These are phyloP conservation scores for Tetradesmus obliquus DNA, from an alignment of 139 green algal species.

Conservation along the genomic window DNA sequence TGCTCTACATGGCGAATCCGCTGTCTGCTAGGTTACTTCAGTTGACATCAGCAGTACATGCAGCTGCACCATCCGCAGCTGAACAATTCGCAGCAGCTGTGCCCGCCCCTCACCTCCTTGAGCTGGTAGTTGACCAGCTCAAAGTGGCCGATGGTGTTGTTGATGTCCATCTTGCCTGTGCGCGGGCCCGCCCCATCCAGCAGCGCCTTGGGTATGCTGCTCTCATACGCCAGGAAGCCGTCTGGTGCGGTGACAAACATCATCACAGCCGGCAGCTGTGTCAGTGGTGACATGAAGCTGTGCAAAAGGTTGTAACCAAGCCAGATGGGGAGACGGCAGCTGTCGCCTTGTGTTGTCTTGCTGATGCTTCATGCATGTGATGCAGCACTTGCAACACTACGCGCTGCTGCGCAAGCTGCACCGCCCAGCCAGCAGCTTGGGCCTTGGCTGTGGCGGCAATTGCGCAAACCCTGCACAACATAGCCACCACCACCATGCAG, in stretches of 20 bases:
- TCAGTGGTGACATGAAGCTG: background rate
- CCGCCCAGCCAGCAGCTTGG: too few relatives aligned
- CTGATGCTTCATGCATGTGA: too few relatives aligned
- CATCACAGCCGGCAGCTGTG: background rate
- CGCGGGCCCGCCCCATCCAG: conserved; percentile 58
- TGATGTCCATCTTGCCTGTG: conserved; percentile 55
- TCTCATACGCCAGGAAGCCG: conserved; percentile 45
- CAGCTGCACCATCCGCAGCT: background rate
- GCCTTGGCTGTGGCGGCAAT: too few relatives aligned
- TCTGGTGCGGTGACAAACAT: conserved; percentile 45
- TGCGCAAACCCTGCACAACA: too few relatives aligned
- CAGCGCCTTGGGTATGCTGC: conserved; percentile 55
- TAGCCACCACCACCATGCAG: too few relatives aligned
- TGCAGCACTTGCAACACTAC: too few relatives aligned
- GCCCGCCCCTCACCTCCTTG: conserved; percentile 14
- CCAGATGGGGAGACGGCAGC: too few relatives aligned
- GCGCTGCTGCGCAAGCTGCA: too few relatives aligned
- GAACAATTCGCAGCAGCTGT: background rate
- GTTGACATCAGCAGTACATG: background rate
- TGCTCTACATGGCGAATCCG: too few relatives aligned
- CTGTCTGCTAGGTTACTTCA: too few relatives aligned
- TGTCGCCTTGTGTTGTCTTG: too few relatives aligned
- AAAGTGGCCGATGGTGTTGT: conserved; percentile 80
- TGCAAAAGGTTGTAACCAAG: background rate
- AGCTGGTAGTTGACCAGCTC: conserved; percentile 88